Evolutionary conservation across 192 early-diverging fungal species (phyloP), one percentile per base, ranked within the genome.

Genomic region (Blastocladiella britannica): DNA sequence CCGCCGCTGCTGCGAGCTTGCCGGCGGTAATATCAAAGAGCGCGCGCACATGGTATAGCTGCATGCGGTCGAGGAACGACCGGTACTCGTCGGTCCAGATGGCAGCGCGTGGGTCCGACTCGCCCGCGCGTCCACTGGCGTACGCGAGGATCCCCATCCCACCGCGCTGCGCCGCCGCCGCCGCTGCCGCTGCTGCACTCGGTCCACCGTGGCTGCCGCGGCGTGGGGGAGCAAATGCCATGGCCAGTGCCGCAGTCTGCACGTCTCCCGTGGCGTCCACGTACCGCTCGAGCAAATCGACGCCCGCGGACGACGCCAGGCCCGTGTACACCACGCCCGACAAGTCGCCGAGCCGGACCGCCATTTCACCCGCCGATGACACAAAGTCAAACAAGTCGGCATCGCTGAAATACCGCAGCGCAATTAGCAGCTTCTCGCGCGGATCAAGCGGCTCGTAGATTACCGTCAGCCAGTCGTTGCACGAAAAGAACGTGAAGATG

Each of bases 1-100:
- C 15, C 53, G 9, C 56, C 26, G 53, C 28, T 37, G 9, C 31
- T 2, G 31, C 31, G 31, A 43, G 63, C 15, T 82, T 82, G 56
- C 82, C 82, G 26, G 85, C 76, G 15, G 72, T 72, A 62, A 98
- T 98, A 69, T 98, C 94, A 66, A 96, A 94, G 28, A 76, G 66
- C 26, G 89, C 87, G 2, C 94, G 75, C n/a, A 69, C 71, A 52
- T 86, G 83, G 56, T 80, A 96, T 57, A 96, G 72, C 52, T 87
- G 78, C 86, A 83, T 91, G 52, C 77, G 74, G 70, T 98, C 89
- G 25, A 98, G 73, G 54, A 94, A 63, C 30, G 71, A 60, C 4
- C 89, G 80, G 69, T 98, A 98, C 51, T 81, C 84, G 29, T 72
- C 65, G 51, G 67, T 64, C 67, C 71, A 70, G 55, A 43, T 22